Conservation (phyloP, 2,329 filamentous ascomycete genomes). For the Ceratocystis smalleyi region DNA sequence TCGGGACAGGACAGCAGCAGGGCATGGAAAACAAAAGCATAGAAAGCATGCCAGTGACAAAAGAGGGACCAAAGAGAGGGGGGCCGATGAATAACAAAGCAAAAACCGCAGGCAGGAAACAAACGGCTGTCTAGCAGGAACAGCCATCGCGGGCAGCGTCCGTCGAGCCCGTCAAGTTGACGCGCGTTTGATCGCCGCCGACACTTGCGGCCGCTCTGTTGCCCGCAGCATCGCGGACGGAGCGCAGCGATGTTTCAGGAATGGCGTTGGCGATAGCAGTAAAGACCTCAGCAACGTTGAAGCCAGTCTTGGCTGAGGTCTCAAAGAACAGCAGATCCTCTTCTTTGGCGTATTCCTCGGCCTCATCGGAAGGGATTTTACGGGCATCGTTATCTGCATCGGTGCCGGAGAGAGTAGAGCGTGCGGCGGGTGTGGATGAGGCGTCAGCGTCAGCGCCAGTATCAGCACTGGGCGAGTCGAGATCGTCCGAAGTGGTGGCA, state of each 20-base stretch:
- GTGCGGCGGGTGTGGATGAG: constrained; percentile 29
- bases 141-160: constrained; percentile 77
- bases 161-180: constrained; percentile 63
- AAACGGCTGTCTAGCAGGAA: constrained; percentile 47
- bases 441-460: constrained; percentile 26
- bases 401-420: constrained; percentile 20
- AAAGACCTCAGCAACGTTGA: constrained; percentile 90
- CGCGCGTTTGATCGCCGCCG: constrained; percentile 54
- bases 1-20: neutral
- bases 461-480: constrained; percentile 27
- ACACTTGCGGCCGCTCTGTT: constrained; percentile 35
- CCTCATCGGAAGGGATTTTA: constrained; percentile 82
- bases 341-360: constrained; percentile 84
- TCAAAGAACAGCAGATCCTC: constrained; percentile 92
- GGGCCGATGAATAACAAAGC: neutral
- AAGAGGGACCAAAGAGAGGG: neutral
- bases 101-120: neutral
- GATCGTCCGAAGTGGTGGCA: constrained; percentile 34
- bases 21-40: neutral
- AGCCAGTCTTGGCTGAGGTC: constrained; percentile 90
- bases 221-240: constrained; percentile 56
- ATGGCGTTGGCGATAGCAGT: constrained; percentile 97
- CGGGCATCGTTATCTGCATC: constrained; percentile 56
- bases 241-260: constrained; percentile 91
- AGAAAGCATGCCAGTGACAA: neutral